Base-by-base conservation (phyloP, 2,329 filamentous ascomycete species). In the Cladosporium sp. region DNA sequence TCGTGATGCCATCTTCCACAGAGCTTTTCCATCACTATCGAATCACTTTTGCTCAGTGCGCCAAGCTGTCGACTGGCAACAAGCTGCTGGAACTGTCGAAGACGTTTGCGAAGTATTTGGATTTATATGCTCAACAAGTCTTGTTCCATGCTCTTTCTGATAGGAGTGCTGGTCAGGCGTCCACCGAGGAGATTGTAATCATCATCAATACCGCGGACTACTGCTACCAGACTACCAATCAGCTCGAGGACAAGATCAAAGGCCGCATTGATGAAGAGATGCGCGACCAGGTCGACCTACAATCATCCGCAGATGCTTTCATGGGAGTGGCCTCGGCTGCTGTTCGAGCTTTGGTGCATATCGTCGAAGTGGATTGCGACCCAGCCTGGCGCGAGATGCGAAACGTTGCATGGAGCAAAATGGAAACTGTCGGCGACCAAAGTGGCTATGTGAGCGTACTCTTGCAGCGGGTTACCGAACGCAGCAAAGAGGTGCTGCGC, bases 11-110 rank as follows among this genome's bases (percentile, higher is more conserved):
- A 1, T 98, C 95, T 0, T 96, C 95, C 3, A 97, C 96, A 54
- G 95, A 99, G 75, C 86, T 99, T 0, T 99, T 99, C 79, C 92
- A 97, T 73, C 97, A 97, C 76, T 99, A 99, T 80, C 92, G 96
- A 67, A 86, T 94, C 66, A 94, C 92, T 0, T 81, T 99, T 39
- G 92, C 93, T 3, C 95, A 99, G 79, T 99, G 95, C 78, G 93
- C 95, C 4, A 98, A 97, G 77, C 84, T 99, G 0, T 98, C 95
- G 0, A 97, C 94, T 0, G 91, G 93, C n/a, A 89, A 90, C 63
- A 88, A 92, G 48, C 81, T 99, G 49, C 83, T 96, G 13, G 94
- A 99, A 69, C 81, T 99, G 10, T 90, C 93, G 0, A 91, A 86
- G 71, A 93, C 90, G 0, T 88, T 99, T 71, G 92, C 91, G 13